A percentile compares a stretch with the other conserved stretches of the same genome.
phyloP scores from a whole-genome alignment of 768 basidiomycete species.

The Russula olivacea region DNA sequence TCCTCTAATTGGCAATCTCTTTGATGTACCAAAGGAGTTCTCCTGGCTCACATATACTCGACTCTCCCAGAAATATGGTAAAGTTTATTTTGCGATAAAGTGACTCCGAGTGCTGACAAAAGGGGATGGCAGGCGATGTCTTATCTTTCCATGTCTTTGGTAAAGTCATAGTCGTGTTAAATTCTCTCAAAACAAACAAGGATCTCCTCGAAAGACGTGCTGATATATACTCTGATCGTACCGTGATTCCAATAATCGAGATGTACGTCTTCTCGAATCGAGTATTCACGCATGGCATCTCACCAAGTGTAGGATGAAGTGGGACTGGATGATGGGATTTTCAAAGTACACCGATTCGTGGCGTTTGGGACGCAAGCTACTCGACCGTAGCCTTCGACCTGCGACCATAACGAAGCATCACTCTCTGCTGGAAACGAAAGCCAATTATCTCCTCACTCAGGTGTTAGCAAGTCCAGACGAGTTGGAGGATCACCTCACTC shows the following conservation, averaged over 20 bases:
- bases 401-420: neutral
- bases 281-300: neutral
- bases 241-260: neutral
- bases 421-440: neutral
- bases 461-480: neutral
- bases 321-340: neutral
- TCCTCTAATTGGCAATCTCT: constrained; percentile 12
- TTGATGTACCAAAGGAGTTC: constrained; percentile 4
- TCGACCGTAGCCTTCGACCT: constrained; percentile 1
- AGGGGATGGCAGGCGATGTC: constrained; percentile 1
- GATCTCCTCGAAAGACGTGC: constrained; percentile 12
- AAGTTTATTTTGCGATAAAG: neutral
- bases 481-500: neutral
- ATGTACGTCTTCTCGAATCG: neutral
- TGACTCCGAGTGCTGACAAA: neutral
- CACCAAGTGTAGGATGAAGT: neutral
- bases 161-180: constrained; percentile 5
- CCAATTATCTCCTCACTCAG: neutral
- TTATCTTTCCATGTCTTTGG: constrained; percentile 6
- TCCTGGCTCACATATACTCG: constrained; percentile 6
- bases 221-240: constrained; percentile 9
- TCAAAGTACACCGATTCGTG: neutral
- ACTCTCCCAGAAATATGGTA: constrained; percentile 4
- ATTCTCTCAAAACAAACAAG: neutral
- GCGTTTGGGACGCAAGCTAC: neutral